Conservation (phyloP, 495 filamentous ascomycete genomes). For the Penicillium pancosmium region DNA sequence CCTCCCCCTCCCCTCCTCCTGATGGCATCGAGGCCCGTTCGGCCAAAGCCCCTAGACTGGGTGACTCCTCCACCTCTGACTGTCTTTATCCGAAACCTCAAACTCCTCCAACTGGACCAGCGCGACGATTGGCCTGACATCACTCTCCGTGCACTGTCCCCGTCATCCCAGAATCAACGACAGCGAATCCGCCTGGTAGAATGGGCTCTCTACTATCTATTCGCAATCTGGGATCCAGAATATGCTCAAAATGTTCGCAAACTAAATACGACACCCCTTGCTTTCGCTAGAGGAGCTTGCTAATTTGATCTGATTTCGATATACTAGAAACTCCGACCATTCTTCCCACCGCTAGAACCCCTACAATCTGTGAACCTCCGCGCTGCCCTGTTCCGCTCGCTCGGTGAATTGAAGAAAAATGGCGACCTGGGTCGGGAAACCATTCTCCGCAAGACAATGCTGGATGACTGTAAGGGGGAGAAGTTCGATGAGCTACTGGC, state of each 20-base stretch:
- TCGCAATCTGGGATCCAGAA: slow-evolving; percentile 76
- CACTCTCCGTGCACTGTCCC: slow-evolving; percentile 62
- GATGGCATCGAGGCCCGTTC: slow-evolving; percentile 35
- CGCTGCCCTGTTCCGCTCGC: slow-evolving; percentile 74
- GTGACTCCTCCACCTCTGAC: slow-evolving; percentile 53
- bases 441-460: slow-evolving; percentile 82
- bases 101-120: slow-evolving; percentile 75
- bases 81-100: slow-evolving; percentile 80
- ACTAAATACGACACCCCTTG: neutral
- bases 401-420: slow-evolving; percentile 84
- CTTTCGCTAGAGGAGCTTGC: too few species aligned
- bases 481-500: slow-evolving; percentile 78
- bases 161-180: slow-evolving; percentile 73
- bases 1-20: slow-evolving; percentile 16
- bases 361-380: slow-evolving; percentile 88
- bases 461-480: slow-evolving; percentile 89
- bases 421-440: slow-evolving; percentile 76
- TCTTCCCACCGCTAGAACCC: slow-evolving; percentile 85
- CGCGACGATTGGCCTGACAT: slow-evolving; percentile 78
- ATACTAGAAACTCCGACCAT: slow-evolving; percentile 77
- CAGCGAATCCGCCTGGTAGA: slow-evolving; percentile 77
- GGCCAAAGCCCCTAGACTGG: slow-evolving; percentile 44
- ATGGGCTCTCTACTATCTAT: slow-evolving; percentile 83
- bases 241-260: slow-evolving; percentile 65
- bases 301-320: neutral